phyloP scores from a whole-genome alignment of 169 alveolate species.

The Condylostoma magnum region DNA sequence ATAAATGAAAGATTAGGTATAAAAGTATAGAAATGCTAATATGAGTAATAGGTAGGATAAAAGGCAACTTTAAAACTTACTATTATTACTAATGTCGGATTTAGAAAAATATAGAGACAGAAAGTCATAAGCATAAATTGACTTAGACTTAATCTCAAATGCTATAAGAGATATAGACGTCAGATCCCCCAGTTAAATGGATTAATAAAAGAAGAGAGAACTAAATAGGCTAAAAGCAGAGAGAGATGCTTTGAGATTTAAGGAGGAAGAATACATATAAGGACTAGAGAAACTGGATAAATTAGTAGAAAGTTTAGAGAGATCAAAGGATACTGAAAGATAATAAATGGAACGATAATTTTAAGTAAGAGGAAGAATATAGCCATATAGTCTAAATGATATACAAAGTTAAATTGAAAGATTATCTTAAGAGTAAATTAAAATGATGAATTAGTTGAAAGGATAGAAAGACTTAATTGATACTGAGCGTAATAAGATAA shows the following conservation, averaged over 20 bases:
- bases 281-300: too few species aligned
- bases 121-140: not conserved
- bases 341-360: not conserved
- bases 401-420: not conserved
- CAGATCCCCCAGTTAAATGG: not conserved
- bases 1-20: not conserved
- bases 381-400: not conserved
- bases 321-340: not conserved
- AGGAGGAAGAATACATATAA: slow-evolving; percentile 6
- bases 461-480: not conserved
- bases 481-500: not conserved
- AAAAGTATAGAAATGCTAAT: not conserved
- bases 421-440: not conserved
- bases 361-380: not conserved
- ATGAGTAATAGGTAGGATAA: not conserved
- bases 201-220: not conserved
- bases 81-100: not conserved
- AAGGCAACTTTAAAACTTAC: not conserved
- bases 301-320: not conserved
- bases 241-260: not conserved
- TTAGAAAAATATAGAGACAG: not conserved
- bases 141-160: not conserved
- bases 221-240: not conserved
- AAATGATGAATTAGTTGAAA: not conserved
- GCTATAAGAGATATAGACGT: not conserved